phyloP scores from a whole-genome alignment of 768 basidiomycete species.

The Agrocybe praecox region DNA sequence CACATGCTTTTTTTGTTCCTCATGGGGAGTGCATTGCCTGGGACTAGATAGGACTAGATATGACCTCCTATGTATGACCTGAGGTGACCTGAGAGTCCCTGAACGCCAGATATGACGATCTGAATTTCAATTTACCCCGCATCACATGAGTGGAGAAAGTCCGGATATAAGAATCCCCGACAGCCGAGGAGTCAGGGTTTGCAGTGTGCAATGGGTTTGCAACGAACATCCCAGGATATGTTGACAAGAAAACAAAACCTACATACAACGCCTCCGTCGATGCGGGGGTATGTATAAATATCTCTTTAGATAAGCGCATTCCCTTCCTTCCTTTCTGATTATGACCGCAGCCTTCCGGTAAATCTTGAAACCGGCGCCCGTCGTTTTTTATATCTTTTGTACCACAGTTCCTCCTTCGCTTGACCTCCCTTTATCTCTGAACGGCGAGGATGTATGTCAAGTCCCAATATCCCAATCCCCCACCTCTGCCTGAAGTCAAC shows the following conservation, averaged over 20 bases:
- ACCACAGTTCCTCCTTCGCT: not conserved
- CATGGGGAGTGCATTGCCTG: too few relatives aligned
- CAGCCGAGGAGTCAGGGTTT: too few relatives aligned
- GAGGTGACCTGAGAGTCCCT: too few relatives aligned
- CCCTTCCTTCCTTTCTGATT: not conserved
- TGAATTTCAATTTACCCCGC: not conserved
- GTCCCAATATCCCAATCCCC: slow-evolving; percentile 58
- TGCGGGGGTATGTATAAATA: not conserved
- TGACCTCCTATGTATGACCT: too few relatives aligned
- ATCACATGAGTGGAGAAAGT: not conserved
- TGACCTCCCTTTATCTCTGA: not conserved
- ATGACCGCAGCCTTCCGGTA: not conserved
- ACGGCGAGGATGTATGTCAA: slow-evolving; percentile 59
- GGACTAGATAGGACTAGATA: too few relatives aligned
- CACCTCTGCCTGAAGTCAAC: slow-evolving; percentile 52
- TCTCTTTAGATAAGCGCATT: not conserved
- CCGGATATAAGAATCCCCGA: not conserved
- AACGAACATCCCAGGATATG: not conserved
- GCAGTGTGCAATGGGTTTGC: too few relatives aligned
- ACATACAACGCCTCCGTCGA: not conserved
- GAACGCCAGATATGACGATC: too few relatives aligned
- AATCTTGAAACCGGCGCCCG: not conserved
- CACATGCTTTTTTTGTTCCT: too few relatives aligned
- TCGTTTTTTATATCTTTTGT: not conserved
- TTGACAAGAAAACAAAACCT: not conserved